A percentile compares a stretch with the other conserved stretches of the same genome.
These are phyloP conservation scores for Pseudonitzschia delicatissima DNA, from an alignment of 108 stramenopile species.

Conservation along the genomic window DNA sequence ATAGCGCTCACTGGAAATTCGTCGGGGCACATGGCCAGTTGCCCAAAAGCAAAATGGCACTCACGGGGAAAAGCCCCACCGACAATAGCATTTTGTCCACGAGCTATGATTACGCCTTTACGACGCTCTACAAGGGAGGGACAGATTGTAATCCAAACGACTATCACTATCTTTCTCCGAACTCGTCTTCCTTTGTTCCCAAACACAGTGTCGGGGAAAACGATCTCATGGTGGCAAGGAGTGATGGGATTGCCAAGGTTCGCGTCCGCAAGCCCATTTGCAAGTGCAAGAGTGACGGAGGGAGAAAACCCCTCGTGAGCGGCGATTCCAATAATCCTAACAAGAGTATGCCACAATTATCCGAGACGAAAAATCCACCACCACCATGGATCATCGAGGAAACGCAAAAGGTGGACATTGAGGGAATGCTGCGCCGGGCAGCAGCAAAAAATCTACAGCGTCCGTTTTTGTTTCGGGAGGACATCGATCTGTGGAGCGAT, in stretches of 20 bases:
- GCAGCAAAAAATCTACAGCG: neutral
- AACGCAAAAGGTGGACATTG: neutral
- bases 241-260: neutral
- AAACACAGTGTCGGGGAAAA: neutral
- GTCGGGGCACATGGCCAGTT: neutral
- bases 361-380: neutral
- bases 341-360: too few relatives aligned
- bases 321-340: neutral
- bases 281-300: constrained; percentile 6
- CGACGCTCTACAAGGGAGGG: constrained; percentile 6
- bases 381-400: neutral
- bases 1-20: neutral
- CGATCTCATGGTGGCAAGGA: too few relatives aligned
- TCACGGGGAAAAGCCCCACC: neutral
- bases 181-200: neutral
- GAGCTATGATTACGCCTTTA: constrained; percentile 3
- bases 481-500: constrained; percentile 2
- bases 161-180: constrained; percentile 1
- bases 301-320: neutral
- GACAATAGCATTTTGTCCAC: neutral
- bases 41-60: neutral
- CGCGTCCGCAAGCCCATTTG: constrained; percentile 10
- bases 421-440: neutral
- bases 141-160: neutral
- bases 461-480: neutral